Evolutionary conservation across 1,139 yeast genomes (phyloP), one percentile per base, ranked within the genome.

Genomic region (Pichia sp.): DNA sequence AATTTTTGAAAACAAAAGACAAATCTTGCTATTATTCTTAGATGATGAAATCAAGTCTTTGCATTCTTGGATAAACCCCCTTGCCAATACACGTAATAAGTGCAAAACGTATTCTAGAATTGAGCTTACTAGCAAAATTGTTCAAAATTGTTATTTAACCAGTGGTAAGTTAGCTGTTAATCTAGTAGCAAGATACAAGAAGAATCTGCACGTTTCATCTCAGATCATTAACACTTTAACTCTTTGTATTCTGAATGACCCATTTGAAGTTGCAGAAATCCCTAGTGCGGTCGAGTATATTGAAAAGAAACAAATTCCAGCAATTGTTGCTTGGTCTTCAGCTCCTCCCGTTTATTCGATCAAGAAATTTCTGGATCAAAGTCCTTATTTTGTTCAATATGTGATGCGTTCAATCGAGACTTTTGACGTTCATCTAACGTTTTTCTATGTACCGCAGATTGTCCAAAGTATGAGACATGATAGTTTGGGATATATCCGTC

Each of bases 381-480:
- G 26, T 23, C 80, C 82, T 29, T 81, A 75, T 62, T 68, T 86
- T 33, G 67, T 87, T 49, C 99, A 94, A 62, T 92, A 81, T 59
- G 83, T 95, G 32, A 85, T 92, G 84, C 74, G 95, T 54, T 85
- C 97, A 0, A 69, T 94, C 52, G 96, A 90, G 62, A 73, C 80
- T 33, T 95, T 87, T 58, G 95, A 88, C 59, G 90, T 86, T 39
- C 85, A 85, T 57, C 67, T 85, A 50, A 86, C 97, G 0, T 94
- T 94, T 68, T 94, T 94, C 64, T 94, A 94, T 59, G 97, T 94
- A 39, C 98, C 99, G 2, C 98, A 94, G 62, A 87, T 94, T 63
- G 98, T 94, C 23, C 99, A 94, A 64, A 76, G 86, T 49, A 72
- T 94, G 52, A 75, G 97, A 54, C 82, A 81, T 61, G 98, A 92